Percentiles rank a stretch among this genome's conserved stretches.
phyloP scores from a whole-genome alignment of 345 rosid genomes.

The Sapria himalayana region DNA sequence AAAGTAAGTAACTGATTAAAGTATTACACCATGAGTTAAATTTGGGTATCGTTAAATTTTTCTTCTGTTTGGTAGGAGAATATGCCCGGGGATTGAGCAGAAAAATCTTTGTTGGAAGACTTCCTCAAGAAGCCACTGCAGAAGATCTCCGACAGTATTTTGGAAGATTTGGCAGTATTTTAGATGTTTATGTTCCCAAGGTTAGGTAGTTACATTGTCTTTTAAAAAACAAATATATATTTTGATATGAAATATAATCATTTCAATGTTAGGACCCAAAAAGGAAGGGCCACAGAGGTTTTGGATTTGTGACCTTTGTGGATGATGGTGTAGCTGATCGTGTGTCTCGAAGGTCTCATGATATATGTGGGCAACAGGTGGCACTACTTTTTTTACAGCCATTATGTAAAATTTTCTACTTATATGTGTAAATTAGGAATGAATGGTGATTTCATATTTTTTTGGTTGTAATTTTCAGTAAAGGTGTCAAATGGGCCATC shows the following conservation, averaged over 20 bases:
- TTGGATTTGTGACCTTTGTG: slow-evolving; percentile 85
- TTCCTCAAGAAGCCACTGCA: slow-evolving; percentile 79
- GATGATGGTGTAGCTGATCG: slow-evolving; percentile 95
- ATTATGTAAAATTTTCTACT: slow-evolving; percentile 3
- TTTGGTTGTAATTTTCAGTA: too few species aligned
- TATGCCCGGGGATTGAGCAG: slow-evolving; percentile 58
- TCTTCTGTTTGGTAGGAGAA: slow-evolving; percentile 36
- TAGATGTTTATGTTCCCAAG: slow-evolving; percentile 83
- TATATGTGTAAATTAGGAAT: too few species aligned
- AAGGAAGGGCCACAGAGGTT: slow-evolving; percentile 90
- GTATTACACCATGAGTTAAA: too few species aligned
- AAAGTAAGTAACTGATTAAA: slow-evolving; percentile 32
- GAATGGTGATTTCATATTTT: too few species aligned
- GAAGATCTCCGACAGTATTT: slow-evolving; percentile 79
- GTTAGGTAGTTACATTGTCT: too few species aligned
- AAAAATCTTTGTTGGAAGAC: slow-evolving; percentile 93
- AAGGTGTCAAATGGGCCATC: too few species aligned
- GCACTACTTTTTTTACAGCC: too few species aligned
- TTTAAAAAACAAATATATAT: too few species aligned
- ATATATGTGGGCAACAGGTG: slow-evolving; percentile 98
- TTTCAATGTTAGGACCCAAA: slow-evolving; percentile 54
- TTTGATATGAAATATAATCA: background rate
- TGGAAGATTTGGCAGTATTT: slow-evolving; percentile 78
- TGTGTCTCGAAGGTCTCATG: slow-evolving; percentile 73
- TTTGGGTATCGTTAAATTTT: too few species aligned